Evolutionary conservation across 768 basidiomycete species (phyloP).

Genomic region (Tricholoma flavovirens): DNA sequence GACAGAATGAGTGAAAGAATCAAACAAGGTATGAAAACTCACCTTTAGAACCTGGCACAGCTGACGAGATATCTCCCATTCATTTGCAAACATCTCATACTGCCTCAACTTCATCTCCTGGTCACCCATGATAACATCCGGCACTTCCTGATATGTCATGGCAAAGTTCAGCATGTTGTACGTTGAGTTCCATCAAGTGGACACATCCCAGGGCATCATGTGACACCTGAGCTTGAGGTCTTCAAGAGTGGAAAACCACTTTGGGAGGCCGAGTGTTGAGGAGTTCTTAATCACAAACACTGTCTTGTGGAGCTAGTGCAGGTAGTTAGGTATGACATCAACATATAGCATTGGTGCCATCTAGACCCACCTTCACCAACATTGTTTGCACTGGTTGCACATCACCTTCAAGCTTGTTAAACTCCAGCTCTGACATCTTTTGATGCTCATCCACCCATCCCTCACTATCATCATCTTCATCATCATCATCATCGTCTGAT

Average conservation of each 20-base stretch:
- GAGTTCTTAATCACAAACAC: conserved; percentile 7
- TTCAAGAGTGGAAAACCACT: conserved; percentile 4
- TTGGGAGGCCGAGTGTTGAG: conserved; percentile 5
- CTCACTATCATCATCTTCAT: conserved; percentile 15
- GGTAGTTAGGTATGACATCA: neutral
- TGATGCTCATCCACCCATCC: conserved; percentile 5
- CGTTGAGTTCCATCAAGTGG: conserved; percentile 4
- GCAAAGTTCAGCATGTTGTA: conserved; percentile 28
- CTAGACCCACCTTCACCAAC: neutral
- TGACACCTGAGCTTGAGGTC: conserved; percentile 3
- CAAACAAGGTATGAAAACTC: neutral
- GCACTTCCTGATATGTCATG: conserved; percentile 18
- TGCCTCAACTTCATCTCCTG: neutral
- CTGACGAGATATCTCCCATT: neutral
- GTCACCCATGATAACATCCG: conserved; percentile 19
- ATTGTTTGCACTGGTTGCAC: conserved; percentile 12
- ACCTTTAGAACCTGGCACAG: conserved; percentile 1
- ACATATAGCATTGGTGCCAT: no score
- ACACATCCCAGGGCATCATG: conserved; percentile 25
- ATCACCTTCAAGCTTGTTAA: conserved; percentile 4
- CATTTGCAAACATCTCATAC: neutral
- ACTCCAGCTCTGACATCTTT: neutral
- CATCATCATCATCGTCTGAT: conserved; percentile 11
- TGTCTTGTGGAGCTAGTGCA: neutral
- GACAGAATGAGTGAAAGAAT: neutral